These are phyloP conservation scores for Pythium insidiosum DNA, from an alignment of 352 stramenopile genomes.

Conservation along the genomic window DNA sequence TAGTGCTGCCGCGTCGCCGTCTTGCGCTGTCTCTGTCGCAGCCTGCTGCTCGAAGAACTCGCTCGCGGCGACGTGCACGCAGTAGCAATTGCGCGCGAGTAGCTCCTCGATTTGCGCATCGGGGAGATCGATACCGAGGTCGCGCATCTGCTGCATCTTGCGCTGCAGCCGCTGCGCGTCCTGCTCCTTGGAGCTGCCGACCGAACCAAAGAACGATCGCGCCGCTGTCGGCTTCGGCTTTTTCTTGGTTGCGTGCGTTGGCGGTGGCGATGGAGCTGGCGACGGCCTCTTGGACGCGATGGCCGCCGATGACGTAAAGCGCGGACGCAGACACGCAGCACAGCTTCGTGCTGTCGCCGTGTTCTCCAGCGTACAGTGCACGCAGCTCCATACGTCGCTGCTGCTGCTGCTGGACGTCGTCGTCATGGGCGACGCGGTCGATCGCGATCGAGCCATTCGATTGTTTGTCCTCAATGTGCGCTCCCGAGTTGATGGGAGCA, in stretches of 20 bases:
- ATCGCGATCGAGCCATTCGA: no score
- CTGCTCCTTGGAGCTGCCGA: conserved; percentile 59
- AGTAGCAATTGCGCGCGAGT: conserved; percentile 69
- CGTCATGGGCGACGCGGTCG: no score
- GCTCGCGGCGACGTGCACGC: conserved; percentile 52
- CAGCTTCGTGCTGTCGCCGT: conserved; percentile 22
- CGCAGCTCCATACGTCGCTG: conserved; percentile 73
- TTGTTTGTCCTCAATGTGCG: no score
- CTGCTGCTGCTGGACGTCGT: no score
- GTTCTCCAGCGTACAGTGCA: conserved; percentile 75
- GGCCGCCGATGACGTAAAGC: no score
- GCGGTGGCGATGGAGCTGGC: background rate
- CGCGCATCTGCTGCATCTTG: conserved; percentile 70
- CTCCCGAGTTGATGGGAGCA: no score
- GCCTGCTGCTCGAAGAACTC: conserved; percentile 64
- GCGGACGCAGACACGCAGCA: conserved; percentile 42
- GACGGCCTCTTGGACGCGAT: conserved; percentile 1
- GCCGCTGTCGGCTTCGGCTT: conserved; percentile 4
- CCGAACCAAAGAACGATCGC: conserved; percentile 33
- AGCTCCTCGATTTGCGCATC: conserved; percentile 39
- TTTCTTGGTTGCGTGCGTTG: conserved; percentile 7
- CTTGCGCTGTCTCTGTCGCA: background rate
- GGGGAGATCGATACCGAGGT: conserved; percentile 64
- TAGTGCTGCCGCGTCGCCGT: conserved; percentile 10
- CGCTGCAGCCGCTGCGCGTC: conserved; percentile 45